Evolutionary conservation across 495 filamentous ascomycete genomes (phyloP).

Genomic region (Jackrogersella minutella): DNA sequence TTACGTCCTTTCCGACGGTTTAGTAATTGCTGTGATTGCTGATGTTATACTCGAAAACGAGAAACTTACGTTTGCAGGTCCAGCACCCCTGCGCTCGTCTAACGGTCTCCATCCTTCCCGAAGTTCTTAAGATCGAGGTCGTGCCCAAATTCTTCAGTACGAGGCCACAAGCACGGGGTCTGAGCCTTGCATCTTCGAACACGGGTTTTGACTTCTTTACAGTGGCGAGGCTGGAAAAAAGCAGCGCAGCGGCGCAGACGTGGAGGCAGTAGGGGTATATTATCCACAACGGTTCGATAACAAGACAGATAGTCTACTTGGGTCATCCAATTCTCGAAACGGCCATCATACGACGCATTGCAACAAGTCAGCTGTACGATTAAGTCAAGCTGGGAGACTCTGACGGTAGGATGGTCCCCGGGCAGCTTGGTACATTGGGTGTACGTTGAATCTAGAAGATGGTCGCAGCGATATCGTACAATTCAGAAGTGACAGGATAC

Average conservation of each 20-base stretch:
- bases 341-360: conserved; percentile 40
- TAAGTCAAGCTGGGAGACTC: conserved; percentile 30
- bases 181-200: conserved; percentile 44
- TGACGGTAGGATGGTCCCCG: conserved; percentile 30
- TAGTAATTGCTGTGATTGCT: conserved; percentile 33
- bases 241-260: conserved; percentile 35
- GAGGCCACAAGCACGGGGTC: conserved; percentile 30
- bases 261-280: conserved; percentile 37
- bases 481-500: conserved; percentile 36
- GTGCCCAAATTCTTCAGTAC: conserved; percentile 30
- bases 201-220: conserved; percentile 38
- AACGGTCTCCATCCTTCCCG: conserved; percentile 45
- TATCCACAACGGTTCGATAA: conserved; percentile 34
- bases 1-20: conserved; percentile 44
- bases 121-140: conserved; percentile 16
- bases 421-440: conserved; percentile 32
- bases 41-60: conserved; percentile 33
- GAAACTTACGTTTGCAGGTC: conserved; percentile 50
- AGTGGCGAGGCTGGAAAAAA: conserved; percentile 42
- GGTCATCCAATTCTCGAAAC: conserved; percentile 42
- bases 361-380: conserved; percentile 30
- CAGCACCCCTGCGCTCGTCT: conserved; percentile 49
- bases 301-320: conserved; percentile 32
- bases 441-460: conserved; percentile 29
- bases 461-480: conserved; percentile 40